A percentile compares a stretch with the other conserved stretches of the same genome.
Evolutionary conservation across 495 filamentous ascomycete genomes (phyloP).

Genomic region (Mytilinidion resinicola): DNA sequence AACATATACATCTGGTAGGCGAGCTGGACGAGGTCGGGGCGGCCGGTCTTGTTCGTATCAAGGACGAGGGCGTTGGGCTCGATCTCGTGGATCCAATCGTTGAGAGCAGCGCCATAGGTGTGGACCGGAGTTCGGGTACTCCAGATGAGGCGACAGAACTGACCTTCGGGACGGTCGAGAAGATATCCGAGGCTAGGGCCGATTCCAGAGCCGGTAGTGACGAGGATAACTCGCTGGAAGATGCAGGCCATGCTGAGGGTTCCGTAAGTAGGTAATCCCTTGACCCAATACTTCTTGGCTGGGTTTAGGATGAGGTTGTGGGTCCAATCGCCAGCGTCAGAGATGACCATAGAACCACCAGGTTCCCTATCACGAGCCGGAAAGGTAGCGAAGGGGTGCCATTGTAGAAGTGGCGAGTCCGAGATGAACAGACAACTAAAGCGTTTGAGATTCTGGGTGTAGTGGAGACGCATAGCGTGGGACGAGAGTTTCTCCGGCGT

Average conservation of each 20-base stretch:
- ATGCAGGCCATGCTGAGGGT: conserved; percentile 21
- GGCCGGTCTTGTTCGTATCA: conserved; percentile 12
- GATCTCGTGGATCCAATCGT: conserved; percentile 2
- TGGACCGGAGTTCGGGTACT: conserved; percentile 3
- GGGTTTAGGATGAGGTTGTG: conserved; percentile 4
- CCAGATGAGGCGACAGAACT: conserved; percentile 25
- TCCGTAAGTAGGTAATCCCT: conserved; percentile 15
- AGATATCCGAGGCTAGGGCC: conserved; percentile 20
- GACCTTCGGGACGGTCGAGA: conserved; percentile 3
- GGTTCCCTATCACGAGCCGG: conserved; percentile 3
- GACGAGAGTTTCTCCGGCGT: conserved; percentile 13
- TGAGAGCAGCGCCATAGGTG: conserved; percentile 16
- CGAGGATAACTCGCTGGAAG: conserved; percentile 23
- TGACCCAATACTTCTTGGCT: conserved; percentile 7
- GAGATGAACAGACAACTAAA: conserved; percentile 19
- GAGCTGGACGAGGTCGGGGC: conserved; percentile 21
- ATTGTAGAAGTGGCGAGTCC: conserved; percentile 17
- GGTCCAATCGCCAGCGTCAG: conserved; percentile 29
- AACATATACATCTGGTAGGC: conserved; percentile 10
- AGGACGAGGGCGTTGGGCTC: conserved; percentile 26
- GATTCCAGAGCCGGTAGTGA: conserved; percentile 30
- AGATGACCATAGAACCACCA: conserved; percentile 18
- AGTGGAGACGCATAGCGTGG: conserved; percentile 29
- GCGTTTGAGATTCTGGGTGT: conserved; percentile 4
- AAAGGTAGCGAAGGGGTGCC: conserved; percentile 29